Evolutionary conservation across 1,284 basidiomycete species (phyloP), one percentile per base, ranked within the genome.

Genomic region (Peniophora sp.): DNA sequence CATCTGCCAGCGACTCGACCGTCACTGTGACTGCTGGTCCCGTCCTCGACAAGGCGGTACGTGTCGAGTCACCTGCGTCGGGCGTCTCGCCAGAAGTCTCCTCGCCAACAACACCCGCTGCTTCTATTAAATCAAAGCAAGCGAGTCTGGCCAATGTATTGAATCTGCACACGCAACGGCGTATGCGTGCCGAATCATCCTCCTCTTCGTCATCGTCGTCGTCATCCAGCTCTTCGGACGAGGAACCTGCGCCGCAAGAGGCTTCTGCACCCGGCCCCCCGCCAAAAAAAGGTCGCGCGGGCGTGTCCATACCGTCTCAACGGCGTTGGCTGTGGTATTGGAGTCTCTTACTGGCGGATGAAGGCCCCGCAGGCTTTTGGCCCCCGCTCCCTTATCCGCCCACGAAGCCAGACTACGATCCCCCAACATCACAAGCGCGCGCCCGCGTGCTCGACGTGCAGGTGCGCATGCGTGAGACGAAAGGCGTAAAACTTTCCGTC

Each of bases 301-400:
- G 85, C 15, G 83, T 88, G 35, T 87, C 82, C 57, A 87, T 89
- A 55, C 84, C 86, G 0, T 85, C 81, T 53, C 87, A 88, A 62
- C 73, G 78, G 3, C 75, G 86, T 12, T 89, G 81, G 74, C 66
- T 89, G 12, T 74, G 76, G 56, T 88, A 88, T 60, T 88, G 85
- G 85, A 79, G 83, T 2, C 70, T 81, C 3, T 57, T 85, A n/a
- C 70, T 88, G 24, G 68, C 75, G 1, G 68, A 74, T 44, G 73
- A 75, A 47, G 78, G 71, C 0, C 83, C 83, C 3, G 54, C 62
- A 1, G 68, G 71, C 39, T 64, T 83, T 54, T 81, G 76, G 75
- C 53, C 63, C 0, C 47, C 57, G 9, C 54, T 59, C 54, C 60
- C 49, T 15, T 50, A 49, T 11, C 54, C 56, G 6, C 44, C 48